phyloP scores from a whole-genome alignment of 352 stramenopile genomes.

The Phytophthora sp. region DNA sequence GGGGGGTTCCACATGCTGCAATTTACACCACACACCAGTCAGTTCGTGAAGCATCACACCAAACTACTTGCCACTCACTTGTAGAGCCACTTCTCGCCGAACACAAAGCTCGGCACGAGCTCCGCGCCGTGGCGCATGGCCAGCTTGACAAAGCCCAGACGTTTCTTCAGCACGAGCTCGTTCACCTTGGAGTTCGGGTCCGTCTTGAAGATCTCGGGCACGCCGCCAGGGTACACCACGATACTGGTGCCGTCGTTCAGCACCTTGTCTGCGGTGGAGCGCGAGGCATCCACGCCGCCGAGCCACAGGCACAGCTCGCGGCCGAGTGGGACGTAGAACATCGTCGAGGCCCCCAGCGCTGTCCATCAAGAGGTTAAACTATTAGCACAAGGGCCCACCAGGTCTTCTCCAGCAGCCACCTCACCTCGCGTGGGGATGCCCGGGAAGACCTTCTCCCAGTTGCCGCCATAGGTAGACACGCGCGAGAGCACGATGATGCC shows the following conservation, averaged over 20 bases:
- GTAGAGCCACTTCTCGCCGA: constrained; percentile 84
- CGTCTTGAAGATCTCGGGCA: constrained; percentile 80
- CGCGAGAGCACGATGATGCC: constrained; percentile 80
- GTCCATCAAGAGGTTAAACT: too few relatives aligned
- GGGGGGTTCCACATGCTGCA: constrained; percentile 73
- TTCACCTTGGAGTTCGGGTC: constrained; percentile 80
- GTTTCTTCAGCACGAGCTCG: constrained; percentile 76
- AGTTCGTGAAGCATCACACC: constrained; percentile 1
- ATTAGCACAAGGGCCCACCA: too few relatives aligned
- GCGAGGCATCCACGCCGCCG: constrained; percentile 74
- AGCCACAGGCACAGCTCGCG: constrained; percentile 79
- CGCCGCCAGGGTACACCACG: constrained; percentile 75
- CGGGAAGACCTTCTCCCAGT: constrained; percentile 77
- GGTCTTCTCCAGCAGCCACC: too few relatives aligned
- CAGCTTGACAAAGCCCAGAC: constrained; percentile 84
- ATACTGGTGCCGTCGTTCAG: constrained; percentile 71
- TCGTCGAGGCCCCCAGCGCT: constrained; percentile 68
- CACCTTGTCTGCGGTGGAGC: constrained; percentile 76
- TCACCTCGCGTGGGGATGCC: constrained; percentile 56
- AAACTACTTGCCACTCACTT: constrained; percentile 46
- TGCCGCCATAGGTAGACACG: constrained; percentile 66
- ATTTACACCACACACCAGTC: background rate
- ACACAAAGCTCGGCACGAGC: constrained; percentile 80
- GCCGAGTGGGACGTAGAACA: constrained; percentile 72
- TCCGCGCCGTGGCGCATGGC: constrained; percentile 78